phyloP scores from a whole-genome alignment of 352 stramenopile species.

The Globisporangium emineosum region DNA sequence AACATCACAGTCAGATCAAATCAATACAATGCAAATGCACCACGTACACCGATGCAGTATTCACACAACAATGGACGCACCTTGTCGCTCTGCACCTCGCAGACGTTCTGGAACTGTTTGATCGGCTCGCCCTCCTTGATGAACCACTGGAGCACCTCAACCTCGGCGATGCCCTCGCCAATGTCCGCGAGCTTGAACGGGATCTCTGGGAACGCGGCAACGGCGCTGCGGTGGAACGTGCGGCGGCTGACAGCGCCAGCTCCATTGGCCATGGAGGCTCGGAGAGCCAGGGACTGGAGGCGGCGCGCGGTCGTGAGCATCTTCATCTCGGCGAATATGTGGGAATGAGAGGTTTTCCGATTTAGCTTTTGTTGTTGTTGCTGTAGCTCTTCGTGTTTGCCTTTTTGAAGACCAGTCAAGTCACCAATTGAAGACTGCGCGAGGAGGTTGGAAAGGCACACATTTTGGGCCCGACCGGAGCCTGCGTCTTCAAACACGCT shows the following conservation, averaged over 20 bases:
- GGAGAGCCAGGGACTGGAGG: conserved; percentile 11
- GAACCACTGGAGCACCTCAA: conserved; percentile 98
- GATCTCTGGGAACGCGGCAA: conserved; percentile 60
- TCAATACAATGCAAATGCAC: not conserved
- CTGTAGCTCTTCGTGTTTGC: not conserved
- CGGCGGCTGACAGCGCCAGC: not conserved
- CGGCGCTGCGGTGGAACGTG: conserved; percentile 45
- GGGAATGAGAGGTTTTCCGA: conserved; percentile 14
- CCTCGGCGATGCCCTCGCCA: conserved; percentile 98
- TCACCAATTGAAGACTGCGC: conserved; percentile 11
- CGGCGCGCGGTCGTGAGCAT: conserved; percentile 15
- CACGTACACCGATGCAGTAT: not conserved
- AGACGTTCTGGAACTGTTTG: conserved; percentile 97
- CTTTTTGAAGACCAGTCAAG: not conserved
- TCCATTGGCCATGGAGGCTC: not conserved
- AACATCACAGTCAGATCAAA: not conserved
- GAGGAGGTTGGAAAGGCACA: not conserved
- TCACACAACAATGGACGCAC: conserved; percentile 18
- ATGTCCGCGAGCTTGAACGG: conserved; percentile 95
- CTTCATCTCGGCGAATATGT: conserved; percentile 15
- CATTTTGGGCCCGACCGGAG: conserved; percentile 2
- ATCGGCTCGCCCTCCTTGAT: conserved; percentile 90
- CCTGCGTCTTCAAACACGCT: conserved; percentile 3
- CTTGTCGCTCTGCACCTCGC: conserved; percentile 98
- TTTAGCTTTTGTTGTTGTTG: not conserved